Evolutionary conservation across 768 basidiomycete genomes (phyloP).

Genomic region (Strobilomyces echinocephalus): DNA sequence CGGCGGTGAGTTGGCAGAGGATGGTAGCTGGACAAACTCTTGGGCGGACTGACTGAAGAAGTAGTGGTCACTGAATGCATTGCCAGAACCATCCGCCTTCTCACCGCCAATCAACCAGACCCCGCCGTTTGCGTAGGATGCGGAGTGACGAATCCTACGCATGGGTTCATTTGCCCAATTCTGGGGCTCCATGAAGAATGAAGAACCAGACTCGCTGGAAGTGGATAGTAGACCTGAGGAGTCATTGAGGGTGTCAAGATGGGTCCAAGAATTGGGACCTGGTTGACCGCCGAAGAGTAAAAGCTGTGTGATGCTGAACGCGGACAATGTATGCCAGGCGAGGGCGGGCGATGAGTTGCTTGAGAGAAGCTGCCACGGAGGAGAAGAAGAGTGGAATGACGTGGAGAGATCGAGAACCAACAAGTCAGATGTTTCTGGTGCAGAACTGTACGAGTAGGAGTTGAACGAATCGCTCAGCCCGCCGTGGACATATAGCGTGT

Average conservation of each 20-base stretch:
- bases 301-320: conserved; percentile 48
- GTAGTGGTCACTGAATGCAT: conserved; percentile 60
- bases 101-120: conserved; percentile 78
- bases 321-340: conserved; percentile 77
- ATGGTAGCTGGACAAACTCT: conserved; percentile 53
- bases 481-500: conserved; percentile 68
- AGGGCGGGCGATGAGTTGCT: conserved; percentile 52
- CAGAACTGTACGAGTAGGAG: conserved; percentile 66
- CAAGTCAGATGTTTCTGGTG: conserved; percentile 68
- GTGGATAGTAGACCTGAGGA: conserved; percentile 59
- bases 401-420: conserved; percentile 60
- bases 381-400: conserved; percentile 53
- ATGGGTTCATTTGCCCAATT: conserved; percentile 65
- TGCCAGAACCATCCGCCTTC: conserved; percentile 72
- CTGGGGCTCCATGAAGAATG: conserved; percentile 43
- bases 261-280: conserved; percentile 50
- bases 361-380: conserved; percentile 65
- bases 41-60: conserved; percentile 48
- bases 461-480: conserved; percentile 74
- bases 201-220: conserved; percentile 32
- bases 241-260: conserved; percentile 50
- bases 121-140: conserved; percentile 46
- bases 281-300: conserved; percentile 77
- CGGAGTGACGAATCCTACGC: conserved; percentile 72
- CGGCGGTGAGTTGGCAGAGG: conserved; percentile 49